A percentile compares a stretch with the other conserved stretches of the same genome.
Conservation (phyloP, 225 moss, liverwort and hornwort species). For the Sphagnum contortum region DNA sequence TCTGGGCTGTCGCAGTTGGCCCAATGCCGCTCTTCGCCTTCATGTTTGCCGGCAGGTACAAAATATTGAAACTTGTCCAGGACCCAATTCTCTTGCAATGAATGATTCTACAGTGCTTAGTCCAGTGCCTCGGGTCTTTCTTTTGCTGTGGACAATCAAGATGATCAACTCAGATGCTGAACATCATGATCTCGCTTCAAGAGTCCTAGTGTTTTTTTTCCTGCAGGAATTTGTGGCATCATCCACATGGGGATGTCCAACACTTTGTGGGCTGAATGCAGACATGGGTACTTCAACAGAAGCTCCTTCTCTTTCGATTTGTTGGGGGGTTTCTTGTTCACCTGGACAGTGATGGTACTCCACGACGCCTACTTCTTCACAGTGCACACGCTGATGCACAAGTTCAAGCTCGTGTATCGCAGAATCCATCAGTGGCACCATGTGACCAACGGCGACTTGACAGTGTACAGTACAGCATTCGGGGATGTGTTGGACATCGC, state of each 20-base stretch:
- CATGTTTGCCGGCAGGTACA: constrained; percentile 7
- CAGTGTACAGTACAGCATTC: constrained; percentile 32
- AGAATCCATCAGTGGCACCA: constrained; percentile 39
- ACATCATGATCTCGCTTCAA: no score
- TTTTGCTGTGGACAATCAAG: no score
- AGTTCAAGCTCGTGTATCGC: constrained; percentile 14
- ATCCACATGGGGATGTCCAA: no score
- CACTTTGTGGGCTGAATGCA: constrained; percentile 2
- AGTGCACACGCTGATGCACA: constrained; percentile 33
- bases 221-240: no score
- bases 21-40: constrained; percentile 16
- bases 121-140: no score
- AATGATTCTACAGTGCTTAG: neutral
- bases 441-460: constrained; percentile 26
- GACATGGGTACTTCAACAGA: constrained; percentile 18
- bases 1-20: constrained; percentile 29
- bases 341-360: constrained; percentile 33
- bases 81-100: neutral
- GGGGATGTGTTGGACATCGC: constrained; percentile 33
- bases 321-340: constrained; percentile 16
- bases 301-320: constrained; percentile 13
- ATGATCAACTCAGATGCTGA: no score
- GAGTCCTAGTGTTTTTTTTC: no score
- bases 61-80: neutral
- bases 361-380: constrained; percentile 37